Conservation (phyloP, 208 protist genomes). For the Borovskyia barvae region DNA sequence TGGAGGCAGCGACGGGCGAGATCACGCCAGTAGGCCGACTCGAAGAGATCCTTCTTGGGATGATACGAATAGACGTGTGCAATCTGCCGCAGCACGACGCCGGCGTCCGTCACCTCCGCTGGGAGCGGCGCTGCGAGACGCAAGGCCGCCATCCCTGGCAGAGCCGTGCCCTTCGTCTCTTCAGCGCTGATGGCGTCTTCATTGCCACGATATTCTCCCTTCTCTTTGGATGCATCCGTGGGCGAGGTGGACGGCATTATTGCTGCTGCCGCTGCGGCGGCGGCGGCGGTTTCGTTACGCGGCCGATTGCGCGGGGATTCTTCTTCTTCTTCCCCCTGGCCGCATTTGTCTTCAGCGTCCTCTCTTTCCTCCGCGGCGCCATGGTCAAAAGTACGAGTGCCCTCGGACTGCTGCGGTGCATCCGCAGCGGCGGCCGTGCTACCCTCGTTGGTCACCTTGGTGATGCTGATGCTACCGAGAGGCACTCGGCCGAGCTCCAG, state of each 20-base stretch:
- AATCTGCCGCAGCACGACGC: conserved; percentile 42
- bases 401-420: background rate
- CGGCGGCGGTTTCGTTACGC: conserved; percentile 2
- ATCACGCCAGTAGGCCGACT: conserved; percentile 95
- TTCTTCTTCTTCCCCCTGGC: conserved; percentile 1
- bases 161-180: background rate
- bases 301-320: conserved; percentile 6
- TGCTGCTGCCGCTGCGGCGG: background rate
- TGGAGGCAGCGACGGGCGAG: conserved; percentile 92
- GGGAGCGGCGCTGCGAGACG: conserved; percentile 16
- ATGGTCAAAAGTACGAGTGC: too few relatives aligned
- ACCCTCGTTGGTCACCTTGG: background rate
- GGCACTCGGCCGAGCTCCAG: conserved; percentile 37
- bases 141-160: conserved; percentile 10
- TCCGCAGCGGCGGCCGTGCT: background rate
- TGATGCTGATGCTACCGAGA: background rate
- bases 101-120: conserved; percentile 17
- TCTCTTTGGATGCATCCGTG: background rate
- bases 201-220: background rate
- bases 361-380: background rate
- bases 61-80: conserved; percentile 86
- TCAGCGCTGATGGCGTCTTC: background rate
- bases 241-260: background rate
- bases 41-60: conserved; percentile 95
- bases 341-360: background rate